Conservation (phyloP, 768 basidiomycete genomes). For the Hericium coralloides region DNA sequence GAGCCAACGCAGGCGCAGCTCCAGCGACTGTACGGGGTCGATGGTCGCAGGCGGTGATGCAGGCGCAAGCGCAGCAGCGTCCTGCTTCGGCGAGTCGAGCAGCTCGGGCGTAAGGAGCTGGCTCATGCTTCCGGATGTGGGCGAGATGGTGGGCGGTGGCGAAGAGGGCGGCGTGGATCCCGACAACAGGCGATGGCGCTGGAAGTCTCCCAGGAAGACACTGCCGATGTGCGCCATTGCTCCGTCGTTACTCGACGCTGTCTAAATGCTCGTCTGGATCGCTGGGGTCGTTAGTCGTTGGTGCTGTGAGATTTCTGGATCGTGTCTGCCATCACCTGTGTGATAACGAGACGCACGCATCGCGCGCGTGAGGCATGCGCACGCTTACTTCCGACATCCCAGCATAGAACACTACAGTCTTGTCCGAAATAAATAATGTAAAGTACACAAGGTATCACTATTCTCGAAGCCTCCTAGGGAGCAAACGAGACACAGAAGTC, state of each 20-base stretch:
- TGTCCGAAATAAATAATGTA: too few species aligned
- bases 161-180: conserved; percentile 44
- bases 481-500: too few species aligned
- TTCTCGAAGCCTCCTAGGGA: too few species aligned
- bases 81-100: conserved; percentile 1
- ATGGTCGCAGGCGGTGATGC: conserved; percentile 25
- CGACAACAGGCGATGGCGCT: conserved; percentile 51
- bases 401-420: too few species aligned
- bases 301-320: too few species aligned
- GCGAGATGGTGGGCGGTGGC: conserved; percentile 25
- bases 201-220: conserved; percentile 73
- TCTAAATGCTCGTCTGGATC: too few species aligned
- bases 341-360: too few species aligned
- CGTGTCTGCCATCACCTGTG: too few species aligned
- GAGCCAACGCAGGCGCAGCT: conserved; percentile 70
- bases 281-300: too few species aligned
- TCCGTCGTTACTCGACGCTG: not conserved
- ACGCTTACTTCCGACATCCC: too few species aligned
- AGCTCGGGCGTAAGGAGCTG: conserved; percentile 11
- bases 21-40: conserved; percentile 59
- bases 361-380: too few species aligned
- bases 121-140: conserved; percentile 13
- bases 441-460: too few species aligned
- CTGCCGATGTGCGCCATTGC: conserved; percentile 56
- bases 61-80: conserved; percentile 1